phyloP scores from a whole-genome alignment of 768 basidiomycete species.

The Termitomyces eurrhizus region DNA sequence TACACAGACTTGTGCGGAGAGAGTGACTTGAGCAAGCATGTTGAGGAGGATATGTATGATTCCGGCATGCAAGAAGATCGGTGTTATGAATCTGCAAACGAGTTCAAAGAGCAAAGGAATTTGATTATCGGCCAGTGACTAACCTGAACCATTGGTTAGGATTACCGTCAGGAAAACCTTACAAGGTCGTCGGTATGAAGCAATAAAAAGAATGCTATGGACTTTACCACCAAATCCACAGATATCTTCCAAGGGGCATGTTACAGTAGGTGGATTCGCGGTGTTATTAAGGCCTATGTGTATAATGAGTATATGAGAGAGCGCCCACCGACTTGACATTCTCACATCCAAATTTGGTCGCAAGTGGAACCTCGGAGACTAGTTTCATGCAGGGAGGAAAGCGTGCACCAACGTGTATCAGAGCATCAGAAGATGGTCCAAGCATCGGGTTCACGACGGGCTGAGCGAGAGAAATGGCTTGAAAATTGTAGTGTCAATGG shows the following conservation, averaged over 20 bases:
- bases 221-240: conserved; percentile 82
- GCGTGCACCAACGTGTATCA: conserved; percentile 87
- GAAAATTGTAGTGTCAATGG: not conserved
- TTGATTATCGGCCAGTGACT: conserved; percentile 4
- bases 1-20: conserved; percentile 66
- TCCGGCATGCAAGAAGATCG: conserved; percentile 95
- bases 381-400: conserved; percentile 92
- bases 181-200: not conserved
- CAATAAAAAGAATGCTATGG: conserved; percentile 23
- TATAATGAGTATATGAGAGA: not conserved
- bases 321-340: conserved; percentile 1
- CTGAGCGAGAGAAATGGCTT: conserved; percentile 28
- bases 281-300: conserved; percentile 77
- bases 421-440: conserved; percentile 79
- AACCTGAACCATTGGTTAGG: conserved; percentile 51
- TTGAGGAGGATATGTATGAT: conserved; percentile 90
- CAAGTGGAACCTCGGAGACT: conserved; percentile 51
- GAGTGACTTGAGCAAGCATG: conserved; percentile 78
- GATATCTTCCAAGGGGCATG: conserved; percentile 76
- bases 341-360: conserved; percentile 58
- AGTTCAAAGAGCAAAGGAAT: not conserved
- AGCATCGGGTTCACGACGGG: conserved; percentile 87
- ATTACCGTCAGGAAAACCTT: conserved; percentile 38
- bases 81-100: conserved; percentile 66
- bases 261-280: conserved; percentile 63